A percentile compares a stretch with the other conserved stretches of the same genome.
Conservation (phyloP, 495 filamentous ascomycete genomes). For the Amniculicola lignicola region DNA sequence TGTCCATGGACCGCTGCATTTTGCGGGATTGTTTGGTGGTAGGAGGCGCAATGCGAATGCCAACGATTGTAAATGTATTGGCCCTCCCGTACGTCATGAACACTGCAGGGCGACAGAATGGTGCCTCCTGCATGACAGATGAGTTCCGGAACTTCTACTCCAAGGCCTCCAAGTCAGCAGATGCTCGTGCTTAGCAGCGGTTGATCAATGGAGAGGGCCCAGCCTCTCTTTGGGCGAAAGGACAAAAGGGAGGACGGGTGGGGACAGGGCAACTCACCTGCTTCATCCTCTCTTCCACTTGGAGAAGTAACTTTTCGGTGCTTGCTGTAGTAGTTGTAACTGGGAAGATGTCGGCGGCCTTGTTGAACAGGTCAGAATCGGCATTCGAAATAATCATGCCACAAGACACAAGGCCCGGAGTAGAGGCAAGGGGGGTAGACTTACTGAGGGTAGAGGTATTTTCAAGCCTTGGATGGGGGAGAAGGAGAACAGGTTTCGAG, state of each 20-base stretch:
- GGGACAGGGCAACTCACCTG: conserved; percentile 10
- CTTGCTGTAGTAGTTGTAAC: no score
- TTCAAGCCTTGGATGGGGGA: no score
- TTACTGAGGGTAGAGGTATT: no score
- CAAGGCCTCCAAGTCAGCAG: conserved; percentile 60
- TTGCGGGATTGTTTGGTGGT: conserved; percentile 22
- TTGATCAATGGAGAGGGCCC: not conserved
- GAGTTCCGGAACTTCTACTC: conserved; percentile 96
- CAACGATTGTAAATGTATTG: not conserved
- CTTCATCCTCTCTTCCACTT: conserved; percentile 12
- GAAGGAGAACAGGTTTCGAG: no score
- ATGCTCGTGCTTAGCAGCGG: not conserved
- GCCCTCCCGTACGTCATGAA: conserved; percentile 11
- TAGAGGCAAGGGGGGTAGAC: no score
- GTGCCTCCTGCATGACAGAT: conserved; percentile 83
- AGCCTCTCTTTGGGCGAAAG: not conserved
- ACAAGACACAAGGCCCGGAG: no score
- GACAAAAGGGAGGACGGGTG: no score
- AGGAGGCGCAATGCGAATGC: conserved; percentile 17
- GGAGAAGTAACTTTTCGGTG: no score
- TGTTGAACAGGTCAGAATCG: no score
- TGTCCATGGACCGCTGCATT: conserved; percentile 29
- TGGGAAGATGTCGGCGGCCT: no score
- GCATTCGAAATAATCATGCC: no score
- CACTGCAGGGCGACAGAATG: conserved; percentile 64